phyloP scores from a whole-genome alignment of 441 rosid genomes.

The Eutrema salsugineum region DNA sequence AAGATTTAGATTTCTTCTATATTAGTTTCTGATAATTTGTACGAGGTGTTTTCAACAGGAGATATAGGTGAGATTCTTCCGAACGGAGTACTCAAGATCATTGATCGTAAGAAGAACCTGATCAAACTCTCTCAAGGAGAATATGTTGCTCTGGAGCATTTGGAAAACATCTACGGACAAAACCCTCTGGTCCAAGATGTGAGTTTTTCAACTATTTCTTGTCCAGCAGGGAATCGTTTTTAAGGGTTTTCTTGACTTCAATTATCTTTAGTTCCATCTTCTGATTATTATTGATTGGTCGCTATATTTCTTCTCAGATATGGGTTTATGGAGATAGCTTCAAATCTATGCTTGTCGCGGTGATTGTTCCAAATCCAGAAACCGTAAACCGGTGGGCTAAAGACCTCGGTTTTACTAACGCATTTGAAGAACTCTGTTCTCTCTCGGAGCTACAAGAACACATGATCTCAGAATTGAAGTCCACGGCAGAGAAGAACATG shows the following conservation, averaged over 20 bases:
- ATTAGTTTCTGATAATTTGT: too few species aligned
- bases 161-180: slow-evolving; percentile 69
- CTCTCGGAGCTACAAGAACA: slow-evolving; percentile 54
- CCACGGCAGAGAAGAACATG: slow-evolving; percentile 67
- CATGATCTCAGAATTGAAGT: slow-evolving; percentile 58
- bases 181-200: slow-evolving; percentile 77
- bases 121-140: slow-evolving; percentile 97
- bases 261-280: not conserved
- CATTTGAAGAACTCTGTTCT: slow-evolving; percentile 63
- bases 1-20: too few species aligned
- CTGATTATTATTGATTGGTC: not conserved
- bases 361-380: slow-evolving; percentile 66
- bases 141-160: slow-evolving; percentile 79
- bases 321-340: slow-evolving; percentile 92
- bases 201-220: slow-evolving; percentile 27
- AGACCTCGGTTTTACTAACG: slow-evolving; percentile 37
- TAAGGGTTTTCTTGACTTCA: not conserved
- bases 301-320: slow-evolving; percentile 39
- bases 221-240: not conserved
- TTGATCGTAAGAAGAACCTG: slow-evolving; percentile 90
- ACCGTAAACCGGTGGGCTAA: slow-evolving; percentile 70
- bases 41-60: slow-evolving; percentile 58
- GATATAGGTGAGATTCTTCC: slow-evolving; percentile 86
- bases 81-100: slow-evolving; percentile 74
- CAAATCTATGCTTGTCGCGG: slow-evolving; percentile 86